Base-by-base conservation (phyloP, 345 rosid genomes). In the Rhodamnia argentea region DNA sequence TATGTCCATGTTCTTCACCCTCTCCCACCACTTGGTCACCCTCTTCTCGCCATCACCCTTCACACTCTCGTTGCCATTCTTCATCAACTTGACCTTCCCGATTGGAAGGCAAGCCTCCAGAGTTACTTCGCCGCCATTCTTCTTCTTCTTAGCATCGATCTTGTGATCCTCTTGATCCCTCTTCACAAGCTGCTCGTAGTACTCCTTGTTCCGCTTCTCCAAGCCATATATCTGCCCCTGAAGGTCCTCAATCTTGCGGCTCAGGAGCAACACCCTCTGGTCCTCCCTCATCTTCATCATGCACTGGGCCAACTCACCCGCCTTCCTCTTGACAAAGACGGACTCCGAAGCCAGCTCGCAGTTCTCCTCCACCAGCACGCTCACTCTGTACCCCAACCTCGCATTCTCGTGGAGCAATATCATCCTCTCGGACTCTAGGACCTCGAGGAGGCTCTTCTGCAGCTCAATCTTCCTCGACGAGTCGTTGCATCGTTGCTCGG, bases 281-380 rank as follows among this genome's bases (percentile, higher is more conserved):
- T 94, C 96, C 88, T 94, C 98, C 85, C 94, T 95, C 96, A 92
- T 88, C 89, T 90, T 91, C 83, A 95, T 82, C 86, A 95, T 87
- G 86, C 92, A 86, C 87, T 93, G 85, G 10, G 94, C 92, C 5
- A 95, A 93, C 85, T 94, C 95, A 52, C 88, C 91, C 15, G 95
- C 96, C 87, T 92, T 93, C 74, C 90, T 91, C 89, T 90, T 93
- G 90, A 94, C 88, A 83, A 92, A 92, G 83, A 91, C 74, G 0
- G 92, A 92, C 85, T 95, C 98, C 0, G 94, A 86, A 16, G 90
- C 91, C 75, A 95, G 70, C 76, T 87, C 94, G 58, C 83, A 76
- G 85, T 94, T 95, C 89, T 94, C 95, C 51, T 94, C 93, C 89
- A 90, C 51, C 24, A 95, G 86, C 5, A 92, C 88, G 11, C 85